Conservation (phyloP, 495 filamentous ascomycete species). For the Penicillium canariense region DNA sequence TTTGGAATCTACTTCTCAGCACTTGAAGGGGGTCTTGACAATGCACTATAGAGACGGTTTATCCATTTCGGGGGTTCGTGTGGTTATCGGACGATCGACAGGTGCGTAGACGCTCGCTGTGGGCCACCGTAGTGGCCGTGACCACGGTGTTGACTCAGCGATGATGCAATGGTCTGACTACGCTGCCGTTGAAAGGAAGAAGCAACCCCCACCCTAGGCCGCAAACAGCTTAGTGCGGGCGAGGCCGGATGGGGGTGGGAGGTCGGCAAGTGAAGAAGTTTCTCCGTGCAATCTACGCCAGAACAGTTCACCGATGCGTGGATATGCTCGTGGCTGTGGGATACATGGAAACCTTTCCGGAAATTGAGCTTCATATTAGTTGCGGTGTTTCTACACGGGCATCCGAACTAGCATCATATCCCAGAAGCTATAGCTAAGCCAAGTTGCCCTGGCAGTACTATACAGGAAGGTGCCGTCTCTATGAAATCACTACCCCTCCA, state of each 20-base stretch:
- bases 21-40: too few relatives aligned
- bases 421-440: background rate
- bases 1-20: too few relatives aligned
- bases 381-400: background rate
- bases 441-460: too few relatives aligned
- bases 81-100: too few relatives aligned
- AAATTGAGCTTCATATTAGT: background rate
- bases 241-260: constrained; percentile 15
- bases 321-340: background rate
- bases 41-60: too few relatives aligned
- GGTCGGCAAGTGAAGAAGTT: constrained; percentile 26
- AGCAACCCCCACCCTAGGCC: constrained; percentile 33
- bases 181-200: too few relatives aligned
- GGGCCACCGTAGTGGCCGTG: too few relatives aligned
- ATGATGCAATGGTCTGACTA: too few relatives aligned
- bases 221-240: constrained; percentile 11
- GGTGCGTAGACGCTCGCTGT: too few relatives aligned
- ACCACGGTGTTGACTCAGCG: too few relatives aligned
- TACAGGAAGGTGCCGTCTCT: background rate
- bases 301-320: constrained; percentile 35
- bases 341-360: background rate
- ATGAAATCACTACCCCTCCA: constrained; percentile 35
- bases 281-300: constrained; percentile 24
- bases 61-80: too few relatives aligned
- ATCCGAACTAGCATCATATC: background rate